A percentile compares a stretch with the other conserved stretches of the same genome.
Conservation (phyloP, 352 stramenopile genomes). For the Globisporangium emineosum region DNA sequence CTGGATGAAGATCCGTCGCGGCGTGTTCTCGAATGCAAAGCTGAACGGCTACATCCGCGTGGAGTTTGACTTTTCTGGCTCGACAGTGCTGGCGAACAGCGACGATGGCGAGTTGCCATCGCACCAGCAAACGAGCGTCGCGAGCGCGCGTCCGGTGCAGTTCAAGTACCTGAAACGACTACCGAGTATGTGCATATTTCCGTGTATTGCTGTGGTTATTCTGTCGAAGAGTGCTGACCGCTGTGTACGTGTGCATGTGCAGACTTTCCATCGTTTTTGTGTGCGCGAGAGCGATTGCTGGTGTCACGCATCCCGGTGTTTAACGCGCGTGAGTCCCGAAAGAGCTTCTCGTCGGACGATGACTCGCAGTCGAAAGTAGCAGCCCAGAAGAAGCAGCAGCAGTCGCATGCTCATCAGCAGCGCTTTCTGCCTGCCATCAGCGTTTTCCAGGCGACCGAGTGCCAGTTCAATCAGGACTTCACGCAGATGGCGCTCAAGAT, state of each 20-base stretch:
- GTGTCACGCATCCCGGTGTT: conserved; percentile 54
- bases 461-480: conserved; percentile 69
- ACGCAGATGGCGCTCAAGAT: conserved; percentile 65
- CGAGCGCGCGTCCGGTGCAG: conserved; percentile 23
- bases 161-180: conserved; percentile 56
- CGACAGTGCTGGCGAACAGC: conserved; percentile 13
- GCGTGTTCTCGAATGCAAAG: conserved; percentile 68
- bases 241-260: conserved; percentile 6
- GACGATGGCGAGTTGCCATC: conserved; percentile 26
- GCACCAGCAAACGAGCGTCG: conserved; percentile 26
- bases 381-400: conserved; percentile 16
- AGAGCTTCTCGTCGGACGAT: conserved; percentile 14
- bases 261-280: conserved; percentile 68
- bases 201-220: not conserved
- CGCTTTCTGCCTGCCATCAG: conserved; percentile 59
- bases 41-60: conserved; percentile 73
- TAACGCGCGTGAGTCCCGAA: conserved; percentile 18
- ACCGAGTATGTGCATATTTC: conserved; percentile 32
- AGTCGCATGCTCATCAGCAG: conserved; percentile 23
- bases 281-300: conserved; percentile 42
- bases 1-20: conserved; percentile 79
- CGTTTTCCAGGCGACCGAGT: conserved; percentile 68
- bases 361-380: conserved; percentile 20
- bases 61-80: conserved; percentile 34
- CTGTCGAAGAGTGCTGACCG: not conserved